A percentile compares a stretch with the other conserved stretches of the same genome.
Evolutionary conservation across 73 alveolate species (phyloP).

Genomic region (Paramecium sexaurelia): DNA sequence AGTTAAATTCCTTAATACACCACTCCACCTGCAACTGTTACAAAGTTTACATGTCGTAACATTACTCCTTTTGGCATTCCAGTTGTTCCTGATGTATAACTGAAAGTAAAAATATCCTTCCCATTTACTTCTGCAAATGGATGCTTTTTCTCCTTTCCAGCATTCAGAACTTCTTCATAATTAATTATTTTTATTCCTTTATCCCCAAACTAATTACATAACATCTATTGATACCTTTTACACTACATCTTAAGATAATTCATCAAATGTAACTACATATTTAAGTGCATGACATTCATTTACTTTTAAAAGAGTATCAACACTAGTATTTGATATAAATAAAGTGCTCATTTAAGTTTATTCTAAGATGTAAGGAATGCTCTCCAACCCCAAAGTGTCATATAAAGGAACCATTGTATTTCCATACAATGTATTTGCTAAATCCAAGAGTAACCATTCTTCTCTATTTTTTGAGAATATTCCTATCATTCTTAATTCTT

Average conservation of each 20-base stretch:
- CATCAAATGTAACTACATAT: conserved; percentile 53
- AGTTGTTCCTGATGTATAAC: conserved; percentile 94
- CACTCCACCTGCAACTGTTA: conserved; percentile 63
- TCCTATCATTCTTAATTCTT: conserved; percentile 76
- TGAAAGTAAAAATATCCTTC: conserved; percentile 63
- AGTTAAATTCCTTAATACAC: conserved; percentile 60
- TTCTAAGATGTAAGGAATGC: conserved; percentile 76
- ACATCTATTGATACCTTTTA: not conserved
- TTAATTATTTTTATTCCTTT: conserved; percentile 37
- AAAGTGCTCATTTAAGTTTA: conserved; percentile 79
- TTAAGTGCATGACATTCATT: conserved; percentile 58
- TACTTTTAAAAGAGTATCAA: conserved; percentile 72
- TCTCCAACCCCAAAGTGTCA: conserved; percentile 66
- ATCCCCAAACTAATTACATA: not conserved
- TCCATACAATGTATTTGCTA: conserved; percentile 79
- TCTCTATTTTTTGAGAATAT: conserved; percentile 88
- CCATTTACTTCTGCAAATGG: conserved; percentile 17
- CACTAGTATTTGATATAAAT: conserved; percentile 70
- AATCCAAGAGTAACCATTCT: conserved; percentile 85
- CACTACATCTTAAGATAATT: not conserved
- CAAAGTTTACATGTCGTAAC: conserved; percentile 77
- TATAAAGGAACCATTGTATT: conserved; percentile 84
- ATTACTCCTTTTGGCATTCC: conserved; percentile 94
- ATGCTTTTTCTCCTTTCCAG: conserved; percentile 1
- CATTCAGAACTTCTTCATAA: conserved; percentile 31